Evolutionary conservation across 2,329 filamentous ascomycete species (phyloP).

Genomic region (Neoscytalidium dimidiatum): DNA sequence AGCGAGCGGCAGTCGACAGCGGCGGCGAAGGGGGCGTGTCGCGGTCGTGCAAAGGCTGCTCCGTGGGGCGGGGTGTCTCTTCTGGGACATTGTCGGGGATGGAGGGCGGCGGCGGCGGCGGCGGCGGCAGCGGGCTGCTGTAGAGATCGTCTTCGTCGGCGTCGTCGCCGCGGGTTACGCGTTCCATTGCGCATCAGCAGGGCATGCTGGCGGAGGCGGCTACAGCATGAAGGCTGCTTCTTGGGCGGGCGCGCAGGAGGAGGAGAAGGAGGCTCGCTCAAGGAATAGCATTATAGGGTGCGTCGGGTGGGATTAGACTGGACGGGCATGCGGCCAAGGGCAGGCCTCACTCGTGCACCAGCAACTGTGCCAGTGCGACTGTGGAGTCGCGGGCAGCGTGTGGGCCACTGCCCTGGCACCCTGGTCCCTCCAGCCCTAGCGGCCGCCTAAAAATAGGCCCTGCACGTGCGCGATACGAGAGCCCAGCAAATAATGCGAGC

Average conservation of each 20-base stretch:
- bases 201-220: neutral
- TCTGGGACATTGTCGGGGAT: neutral
- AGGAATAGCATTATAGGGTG: slow-evolving; percentile 9
- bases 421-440: neutral
- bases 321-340: neutral
- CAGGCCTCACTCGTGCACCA: neutral
- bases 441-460: slow-evolving; percentile 10
- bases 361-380: slow-evolving; percentile 9
- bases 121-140: slow-evolving; percentile 19
- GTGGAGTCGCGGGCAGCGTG: slow-evolving; percentile 12
- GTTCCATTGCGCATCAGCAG: slow-evolving; percentile 19
- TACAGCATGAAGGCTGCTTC: too few species aligned
- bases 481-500: neutral
- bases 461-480: slow-evolving; percentile 16
- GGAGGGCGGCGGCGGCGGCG: slow-evolving; percentile 19
- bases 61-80: neutral
- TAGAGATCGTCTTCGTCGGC: slow-evolving; percentile 20
- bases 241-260: too few species aligned
- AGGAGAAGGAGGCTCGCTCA: neutral
- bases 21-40: slow-evolving; percentile 9
- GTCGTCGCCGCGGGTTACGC: slow-evolving; percentile 12
- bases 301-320: neutral
- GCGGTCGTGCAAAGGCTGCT: slow-evolving; percentile 3
- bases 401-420: too few species aligned
- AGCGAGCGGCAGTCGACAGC: slow-evolving; percentile 16